A percentile compares a stretch with the other conserved stretches of the same genome.
These are phyloP conservation scores for Tricholomella constricta DNA, from an alignment of 768 basidiomycete species.

Conservation along the genomic window DNA sequence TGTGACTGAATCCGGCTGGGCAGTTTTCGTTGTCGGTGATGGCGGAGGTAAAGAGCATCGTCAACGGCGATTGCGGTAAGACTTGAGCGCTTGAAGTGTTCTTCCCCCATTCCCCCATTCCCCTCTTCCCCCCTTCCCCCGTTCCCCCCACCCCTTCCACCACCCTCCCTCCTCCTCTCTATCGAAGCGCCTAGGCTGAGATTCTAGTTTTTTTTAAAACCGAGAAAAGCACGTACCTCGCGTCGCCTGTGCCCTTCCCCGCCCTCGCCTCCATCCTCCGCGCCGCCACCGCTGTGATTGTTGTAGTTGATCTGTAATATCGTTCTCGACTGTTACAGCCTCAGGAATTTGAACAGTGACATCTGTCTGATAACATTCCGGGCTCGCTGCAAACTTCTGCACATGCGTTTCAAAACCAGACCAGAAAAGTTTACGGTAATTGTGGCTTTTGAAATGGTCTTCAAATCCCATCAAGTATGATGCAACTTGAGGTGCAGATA, in stretches of 20 bases:
- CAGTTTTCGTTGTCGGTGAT: no score
- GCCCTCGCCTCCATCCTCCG: constrained; percentile 34
- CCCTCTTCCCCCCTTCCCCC: constrained; percentile 8
- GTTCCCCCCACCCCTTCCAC: no score
- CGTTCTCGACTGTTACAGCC: no score
- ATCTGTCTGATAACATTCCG: background rate
- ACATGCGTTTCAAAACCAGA: background rate
- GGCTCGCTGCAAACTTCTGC: background rate
- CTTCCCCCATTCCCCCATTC: constrained; percentile 2
- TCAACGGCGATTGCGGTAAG: no score
- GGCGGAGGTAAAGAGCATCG: no score
- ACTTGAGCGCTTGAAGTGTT: constrained; percentile 23
- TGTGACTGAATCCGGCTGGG: no score
- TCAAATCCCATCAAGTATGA: background rate
- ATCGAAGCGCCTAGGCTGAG: no score
- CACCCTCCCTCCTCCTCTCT: no score
- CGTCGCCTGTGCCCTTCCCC: constrained; percentile 26
- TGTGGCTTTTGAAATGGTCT: background rate
- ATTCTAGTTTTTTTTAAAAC: no score
- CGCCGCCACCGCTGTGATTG: constrained; percentile 29
- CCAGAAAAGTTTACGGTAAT: background rate
- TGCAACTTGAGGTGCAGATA: background rate
- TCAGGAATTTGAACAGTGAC: no score
- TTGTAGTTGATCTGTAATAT: no score
- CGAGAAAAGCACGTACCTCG: constrained; percentile 18